phyloP scores from a whole-genome alignment of 2,329 filamentous ascomycete genomes.

The Cladorrhinum sp. region DNA sequence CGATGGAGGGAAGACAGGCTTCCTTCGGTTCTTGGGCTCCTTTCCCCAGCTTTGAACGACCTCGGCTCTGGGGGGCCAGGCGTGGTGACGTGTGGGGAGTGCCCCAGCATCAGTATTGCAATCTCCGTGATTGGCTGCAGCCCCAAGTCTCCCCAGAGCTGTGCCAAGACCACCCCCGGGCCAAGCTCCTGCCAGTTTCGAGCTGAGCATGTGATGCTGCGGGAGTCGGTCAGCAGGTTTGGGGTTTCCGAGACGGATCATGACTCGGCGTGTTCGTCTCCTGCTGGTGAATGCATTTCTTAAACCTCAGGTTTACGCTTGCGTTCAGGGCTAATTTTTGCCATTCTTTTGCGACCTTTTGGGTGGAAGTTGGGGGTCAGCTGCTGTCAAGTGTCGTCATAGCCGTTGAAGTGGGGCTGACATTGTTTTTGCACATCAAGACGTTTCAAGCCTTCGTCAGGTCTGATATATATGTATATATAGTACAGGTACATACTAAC shows the following conservation, averaged over 20 bases:
- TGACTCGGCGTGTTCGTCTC: neutral
- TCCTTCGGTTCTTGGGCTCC: conserved; percentile 11
- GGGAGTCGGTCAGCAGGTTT: conserved; percentile 4
- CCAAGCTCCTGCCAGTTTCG: neutral
- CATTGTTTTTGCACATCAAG: neutral
- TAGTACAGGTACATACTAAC: no score
- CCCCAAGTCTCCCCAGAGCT: neutral
- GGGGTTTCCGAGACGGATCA: conserved; percentile 6
- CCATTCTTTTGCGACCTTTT: neutral
- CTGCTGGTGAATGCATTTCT: neutral
- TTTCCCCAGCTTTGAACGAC: conserved; percentile 12
- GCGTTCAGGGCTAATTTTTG: conserved; percentile 1
- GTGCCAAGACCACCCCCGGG: neutral
- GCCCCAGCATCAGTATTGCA: conserved; percentile 12
- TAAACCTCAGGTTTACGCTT: neutral
- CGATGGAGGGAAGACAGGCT: neutral
- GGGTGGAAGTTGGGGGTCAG: neutral
- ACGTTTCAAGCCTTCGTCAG: no score
- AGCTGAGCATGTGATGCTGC: conserved; percentile 20
- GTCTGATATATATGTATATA: no score
- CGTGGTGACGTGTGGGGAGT: conserved; percentile 18
- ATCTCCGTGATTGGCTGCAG: conserved; percentile 18
- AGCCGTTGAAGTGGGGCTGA: neutral
- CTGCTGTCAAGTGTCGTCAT: conserved; percentile 10
- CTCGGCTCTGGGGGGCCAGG: conserved; percentile 24